Conservation (phyloP, 805 yeast genomes). For the Candida ponderosae region DNA sequence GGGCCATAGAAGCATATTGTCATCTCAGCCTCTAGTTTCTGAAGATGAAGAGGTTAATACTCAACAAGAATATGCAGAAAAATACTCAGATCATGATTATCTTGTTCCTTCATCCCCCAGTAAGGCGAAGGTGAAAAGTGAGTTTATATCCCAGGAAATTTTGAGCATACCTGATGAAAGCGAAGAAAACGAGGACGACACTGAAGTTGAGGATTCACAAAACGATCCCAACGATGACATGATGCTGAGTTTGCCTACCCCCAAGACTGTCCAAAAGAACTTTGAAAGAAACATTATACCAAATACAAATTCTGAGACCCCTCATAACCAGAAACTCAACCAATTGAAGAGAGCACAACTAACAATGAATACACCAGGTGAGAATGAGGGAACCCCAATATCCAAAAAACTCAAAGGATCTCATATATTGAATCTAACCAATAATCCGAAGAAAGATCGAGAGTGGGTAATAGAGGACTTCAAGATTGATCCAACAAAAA, state of each 20-base stretch:
- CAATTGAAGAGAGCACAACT: conserved; percentile 5
- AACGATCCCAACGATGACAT: background rate
- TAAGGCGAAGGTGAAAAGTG: background rate
- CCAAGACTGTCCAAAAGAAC: background rate
- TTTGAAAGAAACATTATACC: background rate
- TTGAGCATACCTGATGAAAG: too few relatives aligned
- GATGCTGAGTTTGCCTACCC: background rate
- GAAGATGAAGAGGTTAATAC: background rate
- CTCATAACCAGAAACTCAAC: conserved; percentile 5
- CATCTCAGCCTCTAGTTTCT: background rate
- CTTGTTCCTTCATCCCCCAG: background rate
- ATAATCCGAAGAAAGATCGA: conserved; percentile 13
- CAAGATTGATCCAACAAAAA: conserved; percentile 24
- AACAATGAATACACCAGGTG: conserved; percentile 11
- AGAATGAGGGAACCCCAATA: conserved; percentile 2
- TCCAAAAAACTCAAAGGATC: background rate
- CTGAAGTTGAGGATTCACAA: background rate
- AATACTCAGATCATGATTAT: background rate
- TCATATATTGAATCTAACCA: conserved; percentile 6
- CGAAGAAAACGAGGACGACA: background rate
- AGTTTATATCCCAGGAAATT: too few relatives aligned
- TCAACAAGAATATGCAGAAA: background rate
- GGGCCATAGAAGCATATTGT: too few relatives aligned
- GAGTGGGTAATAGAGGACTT: conserved; percentile 32
- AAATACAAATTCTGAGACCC: conserved; percentile 7